Base-by-base conservation (phyloP, 768 basidiomycete genomes). In the Hysterangium stoloniferum region DNA sequence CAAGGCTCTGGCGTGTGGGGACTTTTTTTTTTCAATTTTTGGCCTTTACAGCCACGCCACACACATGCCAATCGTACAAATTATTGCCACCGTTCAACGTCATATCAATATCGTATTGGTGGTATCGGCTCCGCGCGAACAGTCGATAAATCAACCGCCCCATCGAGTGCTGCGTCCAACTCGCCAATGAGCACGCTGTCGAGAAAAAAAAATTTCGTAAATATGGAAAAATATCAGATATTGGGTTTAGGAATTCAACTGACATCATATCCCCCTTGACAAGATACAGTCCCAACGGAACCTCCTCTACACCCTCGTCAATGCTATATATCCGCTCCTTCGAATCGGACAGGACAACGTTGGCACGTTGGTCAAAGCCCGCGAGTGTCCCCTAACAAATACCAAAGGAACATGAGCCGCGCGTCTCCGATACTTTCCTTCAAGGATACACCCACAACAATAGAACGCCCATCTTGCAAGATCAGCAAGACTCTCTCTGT, bases 211-310 rank as follows among this genome's bases (percentile, higher is more conserved):
- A 54, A 54, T 35, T 22, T 32, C 45, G 38, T 43, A 41, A 28
- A 46, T 43, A 22, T 33, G 7, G 22, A 9, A 33, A 33, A 45
- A 22, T 4, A 44, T 50, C 31, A 6, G 36, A 38, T 17, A 5
- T 15, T 13, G 41, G 22, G 31, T 22, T 20, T 8, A 28, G 22
- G 22, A 36, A 80, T 91, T 66, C n/a, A n/a, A n/a, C n/a, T n/a
- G 60, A 97, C 96, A 95, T 93, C 77, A 93, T 93, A 64, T 99
- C 96, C 2, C 96, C 96, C 61, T 97, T 93, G 63, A 99, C 92
- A 61, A 99, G 82, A 67, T 99, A 98, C 38, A 98, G 73, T 0
- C 96, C 96, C 22, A 98, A 73, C 0, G 91, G 87, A 8, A 93
- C 82, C 73, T 97, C 93, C 67, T 97, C 90, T 24, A 96, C 92